Percentiles rank a stretch among this genome's conserved stretches.
phyloP scores from a whole-genome alignment of 1,139 yeast genomes.

The Suhomyces anneliseae region DNA sequence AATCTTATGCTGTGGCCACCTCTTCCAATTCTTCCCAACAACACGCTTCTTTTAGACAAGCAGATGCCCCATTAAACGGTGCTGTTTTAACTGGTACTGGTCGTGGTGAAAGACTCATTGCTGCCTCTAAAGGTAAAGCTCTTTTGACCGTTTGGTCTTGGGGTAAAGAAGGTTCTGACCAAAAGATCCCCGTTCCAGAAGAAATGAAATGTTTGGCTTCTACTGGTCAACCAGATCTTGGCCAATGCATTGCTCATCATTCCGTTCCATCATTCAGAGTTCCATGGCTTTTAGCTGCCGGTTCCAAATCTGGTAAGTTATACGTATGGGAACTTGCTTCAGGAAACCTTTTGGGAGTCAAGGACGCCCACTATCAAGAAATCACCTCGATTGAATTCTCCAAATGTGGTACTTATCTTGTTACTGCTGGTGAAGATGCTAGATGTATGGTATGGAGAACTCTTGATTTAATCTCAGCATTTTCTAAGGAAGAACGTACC shows the following conservation, averaged over 20 bases:
- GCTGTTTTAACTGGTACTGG: constrained; percentile 46
- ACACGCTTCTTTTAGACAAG: constrained; percentile 54
- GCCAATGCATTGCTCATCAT: constrained; percentile 2
- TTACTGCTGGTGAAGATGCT: constrained; percentile 82
- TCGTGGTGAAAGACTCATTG: constrained; percentile 50
- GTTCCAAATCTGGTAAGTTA: constrained; percentile 68
- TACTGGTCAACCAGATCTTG: constrained; percentile 36
- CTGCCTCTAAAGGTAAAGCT: constrained; percentile 69
- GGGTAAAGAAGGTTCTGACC: constrained; percentile 81
- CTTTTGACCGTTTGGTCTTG: constrained; percentile 70
- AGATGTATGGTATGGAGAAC: constrained; percentile 76
- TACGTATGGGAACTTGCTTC: constrained; percentile 86
- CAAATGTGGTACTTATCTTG: constrained; percentile 63
- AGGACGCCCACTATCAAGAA: constrained; percentile 84
- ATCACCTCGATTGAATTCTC: constrained; percentile 61
- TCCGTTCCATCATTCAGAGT: constrained; percentile 39
- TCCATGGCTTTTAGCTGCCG: constrained; percentile 75
- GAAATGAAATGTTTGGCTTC: constrained; percentile 59
- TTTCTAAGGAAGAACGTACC: constrained; percentile 19
- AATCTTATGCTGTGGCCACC: constrained; percentile 49
- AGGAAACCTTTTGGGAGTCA: constrained; percentile 70
- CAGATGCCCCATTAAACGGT: constrained; percentile 50
- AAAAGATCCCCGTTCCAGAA: constrained; percentile 85
- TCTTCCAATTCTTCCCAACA: constrained; percentile 54
- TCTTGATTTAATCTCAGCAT: constrained; percentile 53